phyloP scores from a whole-genome alignment of 352 stramenopile species.

The Phytophthora colocasiae region DNA sequence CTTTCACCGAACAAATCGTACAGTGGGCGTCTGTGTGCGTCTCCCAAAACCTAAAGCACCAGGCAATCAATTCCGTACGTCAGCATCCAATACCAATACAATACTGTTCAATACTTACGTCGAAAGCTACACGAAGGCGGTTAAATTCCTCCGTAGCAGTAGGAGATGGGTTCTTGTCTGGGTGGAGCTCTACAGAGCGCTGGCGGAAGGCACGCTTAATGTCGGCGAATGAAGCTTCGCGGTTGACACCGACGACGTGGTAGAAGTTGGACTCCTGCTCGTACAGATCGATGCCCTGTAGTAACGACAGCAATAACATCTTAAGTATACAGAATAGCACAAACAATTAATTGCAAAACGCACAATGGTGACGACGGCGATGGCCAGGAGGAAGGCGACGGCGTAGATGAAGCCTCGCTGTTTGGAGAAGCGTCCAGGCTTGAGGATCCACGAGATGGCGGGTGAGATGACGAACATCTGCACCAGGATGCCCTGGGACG shows the following conservation, averaged over 20 bases:
- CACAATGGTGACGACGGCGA: conserved; percentile 94
- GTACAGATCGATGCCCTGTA: conserved; percentile 84
- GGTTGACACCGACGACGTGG: conserved; percentile 88
- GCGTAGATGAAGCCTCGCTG: conserved; percentile 94
- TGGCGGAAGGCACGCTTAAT: conserved; percentile 98
- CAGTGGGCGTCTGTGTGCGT: conserved; percentile 93
- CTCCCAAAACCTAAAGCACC: conserved; percentile 58
- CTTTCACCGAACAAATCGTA: conserved; percentile 97
- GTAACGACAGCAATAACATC: background rate
- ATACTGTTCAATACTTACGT: conserved; percentile 64
- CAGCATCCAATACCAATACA: conserved; percentile 2
- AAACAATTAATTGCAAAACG: conserved; percentile 24
- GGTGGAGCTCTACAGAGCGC: conserved; percentile 95
- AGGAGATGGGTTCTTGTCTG: conserved; percentile 96
- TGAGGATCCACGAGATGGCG: conserved; percentile 95
- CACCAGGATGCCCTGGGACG: conserved; percentile 71
- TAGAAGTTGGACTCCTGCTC: conserved; percentile 96
- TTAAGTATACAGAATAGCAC: background rate
- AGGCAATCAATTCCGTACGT: background rate
- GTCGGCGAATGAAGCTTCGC: conserved; percentile 91
- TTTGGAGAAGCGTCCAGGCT: conserved; percentile 93
- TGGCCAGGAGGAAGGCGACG: conserved; percentile 92
- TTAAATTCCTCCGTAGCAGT: conserved; percentile 94
- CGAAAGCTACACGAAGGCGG: conserved; percentile 94
- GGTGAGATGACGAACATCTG: conserved; percentile 87